A percentile compares a stretch with the other conserved stretches of the same genome.
Evolutionary conservation across 345 rosid genomes (phyloP).

Genomic region (Hirschfeldia incana): DNA sequence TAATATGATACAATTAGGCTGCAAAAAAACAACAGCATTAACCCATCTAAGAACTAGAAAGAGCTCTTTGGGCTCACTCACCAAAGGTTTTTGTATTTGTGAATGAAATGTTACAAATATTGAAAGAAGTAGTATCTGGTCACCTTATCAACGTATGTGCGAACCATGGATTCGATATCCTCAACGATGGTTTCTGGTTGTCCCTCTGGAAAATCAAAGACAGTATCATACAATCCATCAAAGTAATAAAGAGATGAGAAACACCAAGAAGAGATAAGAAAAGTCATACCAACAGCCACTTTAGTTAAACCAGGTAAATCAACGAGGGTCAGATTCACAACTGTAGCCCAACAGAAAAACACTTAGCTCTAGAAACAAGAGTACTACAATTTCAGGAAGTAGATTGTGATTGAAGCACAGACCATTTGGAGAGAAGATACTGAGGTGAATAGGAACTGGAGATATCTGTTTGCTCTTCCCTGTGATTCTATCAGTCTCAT

Average conservation of each 20-base stretch:
- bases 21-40: slow-evolving; percentile 15
- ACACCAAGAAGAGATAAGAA: neutral
- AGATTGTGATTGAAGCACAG: neutral
- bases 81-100: neutral
- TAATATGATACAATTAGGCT: slow-evolving; percentile 88
- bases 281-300: slow-evolving; percentile 80
- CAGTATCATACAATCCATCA: neutral
- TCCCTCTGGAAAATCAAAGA: slow-evolving; percentile 64
- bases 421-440: slow-evolving; percentile 93
- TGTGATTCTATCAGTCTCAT: slow-evolving; percentile 89
- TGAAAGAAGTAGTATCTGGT: neutral
- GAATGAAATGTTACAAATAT: neutral
- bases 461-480: slow-evolving; percentile 89
- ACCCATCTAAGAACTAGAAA: neutral
- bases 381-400: neutral
- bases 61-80: neutral
- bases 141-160: slow-evolving; percentile 90
- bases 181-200: slow-evolving; percentile 84
- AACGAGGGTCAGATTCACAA: slow-evolving; percentile 89
- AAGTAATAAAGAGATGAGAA: slow-evolving; percentile 6
- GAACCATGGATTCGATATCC: slow-evolving; percentile 94
- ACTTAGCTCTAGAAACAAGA: neutral
- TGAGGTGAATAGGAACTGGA: slow-evolving; percentile 91
- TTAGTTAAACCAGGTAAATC: slow-evolving; percentile 97
- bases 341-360: slow-evolving; percentile 43